Conservation (phyloP, 371 early-diverging fungal species). For the Syncephalastrum monosporum region DNA sequence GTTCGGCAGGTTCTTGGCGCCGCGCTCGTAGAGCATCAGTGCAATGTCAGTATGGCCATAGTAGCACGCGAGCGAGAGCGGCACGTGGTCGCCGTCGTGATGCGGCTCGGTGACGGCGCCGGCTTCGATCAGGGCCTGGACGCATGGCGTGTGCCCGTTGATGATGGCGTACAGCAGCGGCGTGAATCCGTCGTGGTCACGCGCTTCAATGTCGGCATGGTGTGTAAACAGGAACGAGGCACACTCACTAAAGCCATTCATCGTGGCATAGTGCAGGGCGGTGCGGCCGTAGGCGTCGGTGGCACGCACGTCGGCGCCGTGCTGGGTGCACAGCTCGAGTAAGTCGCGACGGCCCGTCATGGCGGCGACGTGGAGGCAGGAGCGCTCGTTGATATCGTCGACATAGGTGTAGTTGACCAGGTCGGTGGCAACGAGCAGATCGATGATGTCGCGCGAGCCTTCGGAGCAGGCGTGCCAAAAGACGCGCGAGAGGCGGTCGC, state of each 20-base stretch:
- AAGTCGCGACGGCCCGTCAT: conserved; percentile 72
- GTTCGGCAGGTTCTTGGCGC: conserved; percentile 66
- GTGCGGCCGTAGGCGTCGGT: conserved; percentile 87
- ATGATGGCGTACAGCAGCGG: conserved; percentile 86
- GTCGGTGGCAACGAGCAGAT: conserved; percentile 59
- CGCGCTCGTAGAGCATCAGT: conserved; percentile 69
- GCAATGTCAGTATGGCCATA: conserved; percentile 89
- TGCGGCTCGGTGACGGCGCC: conserved; percentile 69
- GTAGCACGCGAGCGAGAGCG: conserved; percentile 84
- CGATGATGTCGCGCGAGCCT: conserved; percentile 52
- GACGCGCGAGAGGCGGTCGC: conserved; percentile 67
- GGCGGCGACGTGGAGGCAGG: conserved; percentile 87
- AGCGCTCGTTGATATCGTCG: conserved; percentile 93
- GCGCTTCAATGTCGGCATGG: conserved; percentile 58
- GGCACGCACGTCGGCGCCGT: conserved; percentile 62
- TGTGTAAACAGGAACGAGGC: conserved; percentile 63
- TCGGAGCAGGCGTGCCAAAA: conserved; percentile 87
- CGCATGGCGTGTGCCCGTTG: conserved; percentile 76
- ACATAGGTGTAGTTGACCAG: conserved; percentile 71
- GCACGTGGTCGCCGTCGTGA: conserved; percentile 61
- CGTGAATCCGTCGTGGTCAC: conserved; percentile 89
- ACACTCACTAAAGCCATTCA: conserved; percentile 81
- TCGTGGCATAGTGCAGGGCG: conserved; percentile 90
- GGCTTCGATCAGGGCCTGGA: conserved; percentile 66
- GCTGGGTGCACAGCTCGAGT: conserved; percentile 55